These are phyloP conservation scores for Mortierella sp. DNA, from an alignment of 371 early-diverging fungal genomes.

Conservation along the genomic window DNA sequence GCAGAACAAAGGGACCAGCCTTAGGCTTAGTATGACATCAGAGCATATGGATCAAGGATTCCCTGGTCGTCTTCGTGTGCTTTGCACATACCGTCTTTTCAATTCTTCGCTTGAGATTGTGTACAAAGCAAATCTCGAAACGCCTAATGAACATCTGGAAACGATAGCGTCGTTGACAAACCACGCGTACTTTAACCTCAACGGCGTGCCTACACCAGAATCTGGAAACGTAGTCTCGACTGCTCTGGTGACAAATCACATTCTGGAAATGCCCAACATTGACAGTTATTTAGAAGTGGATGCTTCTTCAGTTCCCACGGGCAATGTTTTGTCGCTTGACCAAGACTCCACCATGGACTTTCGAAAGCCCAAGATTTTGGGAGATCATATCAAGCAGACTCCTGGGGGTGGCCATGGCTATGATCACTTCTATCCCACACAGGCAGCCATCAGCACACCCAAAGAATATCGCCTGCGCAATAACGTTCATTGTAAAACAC, in stretches of 20 bases:
- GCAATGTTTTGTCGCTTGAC: conserved; percentile 61
- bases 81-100: conserved; percentile 56
- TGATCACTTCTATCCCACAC: conserved; percentile 74
- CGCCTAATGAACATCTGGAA: not conserved
- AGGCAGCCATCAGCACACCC: conserved; percentile 5
- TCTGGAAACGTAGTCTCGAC: not conserved
- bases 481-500: conserved; percentile 59
- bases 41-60: conserved; percentile 64
- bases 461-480: conserved; percentile 43
- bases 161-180: conserved; percentile 66
- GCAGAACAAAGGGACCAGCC: conserved; percentile 13
- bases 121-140: conserved; percentile 41
- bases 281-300: conserved; percentile 68
- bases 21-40: conserved; percentile 38
- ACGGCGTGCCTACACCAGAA: conserved; percentile 58
- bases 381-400: conserved; percentile 58
- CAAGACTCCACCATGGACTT: conserved; percentile 68
- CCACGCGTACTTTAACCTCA: conserved; percentile 72
- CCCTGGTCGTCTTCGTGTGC: conserved; percentile 60
- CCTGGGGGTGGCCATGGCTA: conserved; percentile 61
- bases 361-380: conserved; percentile 63
- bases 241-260: conserved; percentile 53
- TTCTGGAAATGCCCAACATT: conserved; percentile 63
- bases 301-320: conserved; percentile 74
- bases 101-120: conserved; percentile 52